Conservation (phyloP, 805 yeast species). For the Clavispora carvajalis region DNA sequence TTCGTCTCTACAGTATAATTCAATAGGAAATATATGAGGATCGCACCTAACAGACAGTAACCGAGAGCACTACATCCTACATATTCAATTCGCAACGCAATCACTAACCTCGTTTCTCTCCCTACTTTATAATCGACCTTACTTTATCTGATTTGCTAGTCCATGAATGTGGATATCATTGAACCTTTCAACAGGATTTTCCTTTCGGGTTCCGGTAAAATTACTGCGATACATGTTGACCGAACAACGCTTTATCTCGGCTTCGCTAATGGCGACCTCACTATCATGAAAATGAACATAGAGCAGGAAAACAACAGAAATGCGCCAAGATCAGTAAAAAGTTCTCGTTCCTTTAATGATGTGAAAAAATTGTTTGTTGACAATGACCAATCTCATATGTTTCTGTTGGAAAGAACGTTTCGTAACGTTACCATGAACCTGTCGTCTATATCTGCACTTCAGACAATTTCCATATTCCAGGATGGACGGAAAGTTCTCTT, state of each 20-base stretch:
- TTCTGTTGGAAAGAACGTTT: slow-evolving; percentile 19
- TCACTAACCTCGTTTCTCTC: not conserved
- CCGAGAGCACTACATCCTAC: not conserved
- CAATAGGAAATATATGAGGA: not conserved
- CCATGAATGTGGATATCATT: slow-evolving; percentile 36
- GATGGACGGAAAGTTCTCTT: slow-evolving; percentile 21
- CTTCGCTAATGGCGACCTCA: slow-evolving; percentile 31
- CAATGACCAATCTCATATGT: slow-evolving; percentile 14
- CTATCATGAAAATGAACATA: slow-evolving; percentile 18
- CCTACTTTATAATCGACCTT: not conserved
- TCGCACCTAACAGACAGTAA: not conserved
- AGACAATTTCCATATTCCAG: slow-evolving; percentile 12
- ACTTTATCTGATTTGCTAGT: not conserved
- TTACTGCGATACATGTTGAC: slow-evolving; percentile 21
- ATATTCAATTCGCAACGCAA: not conserved
- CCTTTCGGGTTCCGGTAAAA: slow-evolving; percentile 18
- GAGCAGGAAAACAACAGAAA: slow-evolving; percentile 8
- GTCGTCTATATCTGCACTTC: slow-evolving; percentile 16
- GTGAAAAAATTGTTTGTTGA: slow-evolving; percentile 18
- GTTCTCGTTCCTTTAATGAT: slow-evolving; percentile 23
- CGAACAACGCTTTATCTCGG: slow-evolving; percentile 26
- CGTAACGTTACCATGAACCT: slow-evolving; percentile 14
- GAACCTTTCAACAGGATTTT: slow-evolving; percentile 33
- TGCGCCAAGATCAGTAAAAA: slow-evolving; percentile 9
- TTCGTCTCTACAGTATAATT: slow-evolving; percentile 45